These are phyloP conservation scores for Lecanicillium sp. DNA, from an alignment of 2,329 filamentous ascomycete genomes.

Conservation along the genomic window DNA sequence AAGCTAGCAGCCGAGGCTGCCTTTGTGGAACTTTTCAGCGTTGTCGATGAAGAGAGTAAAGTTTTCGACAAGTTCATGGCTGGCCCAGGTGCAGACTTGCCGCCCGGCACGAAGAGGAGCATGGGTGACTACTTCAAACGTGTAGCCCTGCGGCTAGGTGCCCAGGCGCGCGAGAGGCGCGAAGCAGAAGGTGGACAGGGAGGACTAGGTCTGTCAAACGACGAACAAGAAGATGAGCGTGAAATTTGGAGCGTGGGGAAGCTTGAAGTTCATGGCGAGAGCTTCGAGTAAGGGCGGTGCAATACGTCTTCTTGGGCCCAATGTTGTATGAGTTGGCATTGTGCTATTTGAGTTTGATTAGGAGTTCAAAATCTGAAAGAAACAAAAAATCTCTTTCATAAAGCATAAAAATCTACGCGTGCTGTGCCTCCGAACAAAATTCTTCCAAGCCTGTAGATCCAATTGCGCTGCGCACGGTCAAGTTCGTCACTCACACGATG, in stretches of 20 bases:
- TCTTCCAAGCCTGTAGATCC: too few relatives aligned
- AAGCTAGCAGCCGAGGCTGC: slow-evolving; percentile 93
- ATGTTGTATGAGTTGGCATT: slow-evolving; percentile 11
- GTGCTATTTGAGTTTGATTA: too few relatives aligned
- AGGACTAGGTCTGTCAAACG: slow-evolving; percentile 76
- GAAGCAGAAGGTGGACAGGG: slow-evolving; percentile 88
- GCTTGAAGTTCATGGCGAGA: slow-evolving; percentile 66
- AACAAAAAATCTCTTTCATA: slow-evolving; percentile 2
- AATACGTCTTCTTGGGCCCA: too few relatives aligned
- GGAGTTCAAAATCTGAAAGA: too few relatives aligned
- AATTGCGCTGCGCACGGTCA: too few relatives aligned
- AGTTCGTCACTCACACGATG: too few relatives aligned
- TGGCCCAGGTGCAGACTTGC: slow-evolving; percentile 56
- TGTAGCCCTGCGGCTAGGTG: slow-evolving; percentile 76
- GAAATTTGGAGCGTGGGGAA: slow-evolving; percentile 95
- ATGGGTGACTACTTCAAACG: slow-evolving; percentile 98
- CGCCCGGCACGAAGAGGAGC: slow-evolving; percentile 69
- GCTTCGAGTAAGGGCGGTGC: slow-evolving; percentile 30
- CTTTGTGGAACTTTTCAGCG: slow-evolving; percentile 83
- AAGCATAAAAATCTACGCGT: too few relatives aligned
- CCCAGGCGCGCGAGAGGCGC: slow-evolving; percentile 77
- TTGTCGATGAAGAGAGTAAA: slow-evolving; percentile 76
- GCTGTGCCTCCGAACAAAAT: too few relatives aligned
- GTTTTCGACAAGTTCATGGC: slow-evolving; percentile 90
- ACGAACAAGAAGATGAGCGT: slow-evolving; percentile 88